Conservation (phyloP, 805 yeast genomes). For the baker's yeast (Saccharomyces cerevisiae) region DNA sequence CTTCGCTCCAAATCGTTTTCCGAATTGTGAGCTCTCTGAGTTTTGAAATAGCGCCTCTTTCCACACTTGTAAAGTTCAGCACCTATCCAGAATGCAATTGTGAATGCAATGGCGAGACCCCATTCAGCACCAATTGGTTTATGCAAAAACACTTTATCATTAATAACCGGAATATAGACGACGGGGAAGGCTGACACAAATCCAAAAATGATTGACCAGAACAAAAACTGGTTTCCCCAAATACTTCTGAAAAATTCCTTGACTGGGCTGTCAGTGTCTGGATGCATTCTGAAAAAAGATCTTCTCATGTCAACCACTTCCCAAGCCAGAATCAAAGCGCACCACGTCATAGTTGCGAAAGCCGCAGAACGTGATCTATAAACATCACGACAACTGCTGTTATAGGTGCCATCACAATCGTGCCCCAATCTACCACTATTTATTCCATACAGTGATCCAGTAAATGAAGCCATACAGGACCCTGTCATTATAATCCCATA, state of each 20-base stretch:
- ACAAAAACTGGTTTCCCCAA: constrained; percentile 67
- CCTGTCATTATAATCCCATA: constrained; percentile 72
- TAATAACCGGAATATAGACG: constrained; percentile 82
- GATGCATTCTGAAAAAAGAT: constrained; percentile 65
- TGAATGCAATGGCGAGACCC: constrained; percentile 62
- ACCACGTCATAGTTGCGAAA: constrained; percentile 80
- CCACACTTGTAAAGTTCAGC: constrained; percentile 60
- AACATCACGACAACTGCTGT: constrained; percentile 48
- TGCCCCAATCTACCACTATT: constrained; percentile 60
- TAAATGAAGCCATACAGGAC: constrained; percentile 59
- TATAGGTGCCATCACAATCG: constrained; percentile 48
- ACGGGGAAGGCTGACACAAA: constrained; percentile 69
- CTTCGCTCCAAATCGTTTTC: constrained; percentile 53
- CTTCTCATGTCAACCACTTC: constrained; percentile 67
- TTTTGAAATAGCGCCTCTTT: constrained; percentile 50
- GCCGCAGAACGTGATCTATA: constrained; percentile 70
- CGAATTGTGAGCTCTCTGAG: constrained; percentile 43
- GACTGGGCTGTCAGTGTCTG: constrained; percentile 51
- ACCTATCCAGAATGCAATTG: constrained; percentile 48
- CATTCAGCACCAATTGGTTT: constrained; percentile 67
- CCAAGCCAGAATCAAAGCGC: constrained; percentile 76
- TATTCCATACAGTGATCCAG: constrained; percentile 55
- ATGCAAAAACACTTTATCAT: constrained; percentile 66
- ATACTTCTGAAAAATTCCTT: constrained; percentile 55
- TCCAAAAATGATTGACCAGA: constrained; percentile 73